Conservation (phyloP, 2,329 filamentous ascomycete genomes). For the Westerdykella aurantiaca region DNA sequence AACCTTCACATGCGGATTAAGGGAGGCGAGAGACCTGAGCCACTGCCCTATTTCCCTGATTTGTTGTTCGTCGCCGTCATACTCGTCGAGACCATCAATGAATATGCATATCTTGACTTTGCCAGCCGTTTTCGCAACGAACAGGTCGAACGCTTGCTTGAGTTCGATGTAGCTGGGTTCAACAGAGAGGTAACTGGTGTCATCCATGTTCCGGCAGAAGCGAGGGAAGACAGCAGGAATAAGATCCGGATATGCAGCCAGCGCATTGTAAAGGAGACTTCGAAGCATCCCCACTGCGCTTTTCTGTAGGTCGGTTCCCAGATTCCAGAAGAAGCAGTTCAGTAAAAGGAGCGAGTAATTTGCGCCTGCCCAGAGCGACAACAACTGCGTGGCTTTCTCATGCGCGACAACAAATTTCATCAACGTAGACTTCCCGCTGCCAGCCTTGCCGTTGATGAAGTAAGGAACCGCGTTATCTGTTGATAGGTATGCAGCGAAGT, state of each 20-base stretch:
- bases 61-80: conserved; percentile 9
- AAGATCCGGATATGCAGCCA: conserved; percentile 3
- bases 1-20: conserved; percentile 7
- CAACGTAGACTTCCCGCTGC: conserved; percentile 32
- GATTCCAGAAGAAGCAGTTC: conserved; percentile 30
- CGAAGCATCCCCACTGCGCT: conserved; percentile 20
- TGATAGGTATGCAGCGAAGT: conserved; percentile 3
- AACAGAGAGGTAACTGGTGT: no score
- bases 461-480: conserved; percentile 11
- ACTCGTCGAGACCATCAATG: conserved; percentile 18
- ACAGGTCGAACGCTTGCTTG: conserved; percentile 1
- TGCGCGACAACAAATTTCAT: conserved; percentile 25
- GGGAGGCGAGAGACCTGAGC: neutral
- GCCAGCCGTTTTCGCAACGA: conserved; percentile 2
- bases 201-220: conserved; percentile 2
- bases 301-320: conserved; percentile 21
- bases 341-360: conserved; percentile 6
- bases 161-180: conserved; percentile 4
- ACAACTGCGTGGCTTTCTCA: conserved; percentile 3
- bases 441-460: conserved; percentile 34
- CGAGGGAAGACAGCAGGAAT: conserved; percentile 7
- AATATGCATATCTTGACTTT: conserved; percentile 11
- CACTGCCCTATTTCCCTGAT: conserved; percentile 3
- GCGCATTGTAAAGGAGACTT: conserved; percentile 16
- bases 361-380: conserved; percentile 14